phyloP scores from a whole-genome alignment of 495 filamentous ascomycete genomes.

The Neurospora sp. region DNA sequence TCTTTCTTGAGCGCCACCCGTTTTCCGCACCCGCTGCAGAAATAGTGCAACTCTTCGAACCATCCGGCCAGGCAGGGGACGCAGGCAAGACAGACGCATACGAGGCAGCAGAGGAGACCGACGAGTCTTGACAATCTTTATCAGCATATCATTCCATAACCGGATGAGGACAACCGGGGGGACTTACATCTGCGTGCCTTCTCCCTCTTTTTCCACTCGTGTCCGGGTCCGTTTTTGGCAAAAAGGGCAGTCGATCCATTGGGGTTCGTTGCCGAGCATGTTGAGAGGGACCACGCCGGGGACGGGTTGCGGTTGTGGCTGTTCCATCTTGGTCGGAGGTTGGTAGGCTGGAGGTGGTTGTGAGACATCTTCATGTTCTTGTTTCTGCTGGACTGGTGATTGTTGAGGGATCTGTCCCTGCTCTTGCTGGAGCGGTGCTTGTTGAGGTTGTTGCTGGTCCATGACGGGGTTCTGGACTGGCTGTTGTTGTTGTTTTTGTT shows the following conservation, averaged over 20 bases:
- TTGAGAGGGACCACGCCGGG: constrained; percentile 16
- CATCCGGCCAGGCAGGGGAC: constrained; percentile 22
- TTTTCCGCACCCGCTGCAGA: constrained; percentile 18
- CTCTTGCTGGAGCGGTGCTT: neutral
- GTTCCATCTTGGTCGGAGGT: neutral
- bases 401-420: neutral
- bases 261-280: constrained; percentile 7
- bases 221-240: constrained; percentile 17
- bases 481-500: neutral
- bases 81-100: constrained; percentile 23
- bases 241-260: constrained; percentile 25
- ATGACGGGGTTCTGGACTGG: neutral
- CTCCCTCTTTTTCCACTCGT: constrained; percentile 11
- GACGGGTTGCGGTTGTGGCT: neutral
- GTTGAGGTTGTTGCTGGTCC: neutral
- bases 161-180: neutral
- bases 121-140: constrained; percentile 10
- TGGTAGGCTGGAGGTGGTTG: neutral
- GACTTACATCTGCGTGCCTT: constrained; percentile 21
- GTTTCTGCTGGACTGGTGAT: neutral
- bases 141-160: neutral
- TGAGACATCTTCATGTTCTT: neutral
- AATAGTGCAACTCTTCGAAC: constrained; percentile 22
- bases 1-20: constrained; percentile 16
- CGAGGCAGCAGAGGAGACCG: constrained; percentile 18